phyloP scores from a whole-genome alignment of 164 flowering plant species.

The Tinospora cordifolia region DNA sequence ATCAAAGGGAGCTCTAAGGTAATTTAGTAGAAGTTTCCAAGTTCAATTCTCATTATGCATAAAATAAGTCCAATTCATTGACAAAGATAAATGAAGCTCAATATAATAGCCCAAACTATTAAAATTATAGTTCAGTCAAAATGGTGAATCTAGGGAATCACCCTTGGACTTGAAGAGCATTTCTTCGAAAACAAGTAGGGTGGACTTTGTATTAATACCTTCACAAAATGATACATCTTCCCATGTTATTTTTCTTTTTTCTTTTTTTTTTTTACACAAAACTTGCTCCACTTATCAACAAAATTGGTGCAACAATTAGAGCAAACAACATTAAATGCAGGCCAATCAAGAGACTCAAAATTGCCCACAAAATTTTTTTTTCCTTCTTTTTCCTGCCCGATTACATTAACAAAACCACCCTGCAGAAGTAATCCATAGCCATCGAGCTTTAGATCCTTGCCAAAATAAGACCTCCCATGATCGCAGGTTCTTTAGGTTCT shows the following conservation, averaged over 20 bases:
- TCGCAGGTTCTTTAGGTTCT: constrained; percentile 19
- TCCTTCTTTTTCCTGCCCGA: neutral
- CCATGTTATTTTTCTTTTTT: neutral
- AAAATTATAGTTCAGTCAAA: too few relatives aligned
- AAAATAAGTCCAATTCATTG: too few relatives aligned
- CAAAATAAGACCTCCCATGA: neutral
- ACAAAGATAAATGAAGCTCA: too few relatives aligned
- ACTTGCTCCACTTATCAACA: constrained; percentile 4
- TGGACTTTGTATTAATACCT: neutral
- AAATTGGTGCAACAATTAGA: constrained; percentile 9
- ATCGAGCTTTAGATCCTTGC: neutral
- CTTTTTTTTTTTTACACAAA: constrained; percentile 5
- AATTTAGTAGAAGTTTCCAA: too few relatives aligned
- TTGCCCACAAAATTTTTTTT: neutral
- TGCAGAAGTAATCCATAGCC: neutral
- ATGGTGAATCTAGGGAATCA: neutral
- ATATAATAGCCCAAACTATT: too few relatives aligned
- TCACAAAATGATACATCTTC: constrained; percentile 4
- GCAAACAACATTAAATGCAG: constrained; percentile 5
- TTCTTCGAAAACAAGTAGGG: neutral
- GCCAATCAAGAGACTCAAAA: constrained; percentile 4
- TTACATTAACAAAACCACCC: constrained; percentile 6
- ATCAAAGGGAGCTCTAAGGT: too few relatives aligned
- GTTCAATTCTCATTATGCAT: too few relatives aligned
- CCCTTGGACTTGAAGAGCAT: neutral